Percentiles rank a stretch among this genome's conserved stretches.
phyloP scores from a whole-genome alignment of 768 basidiomycete genomes.

The Leucocoprinus sp. region DNA sequence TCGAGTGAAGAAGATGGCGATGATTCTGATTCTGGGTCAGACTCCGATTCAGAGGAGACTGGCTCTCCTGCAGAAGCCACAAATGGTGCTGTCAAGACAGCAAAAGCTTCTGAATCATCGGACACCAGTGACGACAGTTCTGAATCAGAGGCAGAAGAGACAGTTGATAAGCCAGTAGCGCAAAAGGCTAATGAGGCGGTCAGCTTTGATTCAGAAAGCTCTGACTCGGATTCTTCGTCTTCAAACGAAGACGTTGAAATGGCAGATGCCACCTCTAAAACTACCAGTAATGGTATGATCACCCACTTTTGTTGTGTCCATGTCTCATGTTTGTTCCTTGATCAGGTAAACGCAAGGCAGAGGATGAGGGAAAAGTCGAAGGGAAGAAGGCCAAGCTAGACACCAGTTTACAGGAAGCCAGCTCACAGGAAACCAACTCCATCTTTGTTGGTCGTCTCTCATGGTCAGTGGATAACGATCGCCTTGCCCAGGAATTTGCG shows the following conservation, averaged over 20 bases:
- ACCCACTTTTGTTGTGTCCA: not conserved
- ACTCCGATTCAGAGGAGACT: constrained; percentile 13
- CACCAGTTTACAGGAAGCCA: constrained; percentile 41
- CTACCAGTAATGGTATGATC: constrained; percentile 25
- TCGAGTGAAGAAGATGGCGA: constrained; percentile 19
- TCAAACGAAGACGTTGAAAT: constrained; percentile 58
- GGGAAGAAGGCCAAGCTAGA: constrained; percentile 79
- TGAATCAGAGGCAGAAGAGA: constrained; percentile 20
- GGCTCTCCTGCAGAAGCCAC: not conserved
- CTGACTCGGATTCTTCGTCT: constrained; percentile 20
- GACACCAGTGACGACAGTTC: constrained; percentile 20
- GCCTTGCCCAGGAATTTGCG: constrained; percentile 86
- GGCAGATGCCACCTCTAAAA: constrained; percentile 33
- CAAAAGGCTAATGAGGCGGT: constrained; percentile 23
- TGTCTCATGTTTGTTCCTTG: constrained; percentile 3
- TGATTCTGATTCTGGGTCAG: constrained; percentile 14
- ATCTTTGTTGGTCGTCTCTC: constrained; percentile 91
- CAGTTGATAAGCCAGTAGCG: constrained; percentile 14
- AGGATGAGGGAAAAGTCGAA: constrained; percentile 46
- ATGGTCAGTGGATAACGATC: constrained; percentile 96
- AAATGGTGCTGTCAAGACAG: constrained; percentile 4
- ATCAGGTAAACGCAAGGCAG: constrained; percentile 76
- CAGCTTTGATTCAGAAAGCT: constrained; percentile 9
- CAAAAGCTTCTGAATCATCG: constrained; percentile 12
- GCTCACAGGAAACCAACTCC: constrained; percentile 49